A percentile compares a stretch with the other conserved stretches of the same genome.
phyloP scores from a whole-genome alignment of 2,329 filamentous ascomycete species.

The Trichothecium sympodiale region DNA sequence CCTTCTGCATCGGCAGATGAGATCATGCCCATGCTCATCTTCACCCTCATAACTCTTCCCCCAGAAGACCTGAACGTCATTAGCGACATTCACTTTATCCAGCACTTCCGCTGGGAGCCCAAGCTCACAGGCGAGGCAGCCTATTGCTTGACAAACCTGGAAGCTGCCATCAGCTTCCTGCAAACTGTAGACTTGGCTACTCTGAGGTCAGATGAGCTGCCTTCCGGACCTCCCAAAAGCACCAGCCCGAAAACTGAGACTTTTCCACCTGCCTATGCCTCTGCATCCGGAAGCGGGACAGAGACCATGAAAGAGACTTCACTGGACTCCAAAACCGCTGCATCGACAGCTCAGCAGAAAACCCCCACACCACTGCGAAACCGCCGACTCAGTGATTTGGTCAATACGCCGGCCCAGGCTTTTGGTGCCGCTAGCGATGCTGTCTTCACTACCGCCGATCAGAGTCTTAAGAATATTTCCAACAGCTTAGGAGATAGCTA shows the following conservation, averaged over 20 bases:
- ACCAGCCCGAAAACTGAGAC: slow-evolving; percentile 39
- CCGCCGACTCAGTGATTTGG: slow-evolving; percentile 71
- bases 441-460: slow-evolving; percentile 79
- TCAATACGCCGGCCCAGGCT: slow-evolving; percentile 73
- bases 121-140: slow-evolving; percentile 90
- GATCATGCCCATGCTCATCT: slow-evolving; percentile 93
- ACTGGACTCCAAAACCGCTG: slow-evolving; percentile 20
- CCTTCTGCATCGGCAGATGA: slow-evolving; percentile 88
- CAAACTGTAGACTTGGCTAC: slow-evolving; percentile 92
- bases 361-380: slow-evolving; percentile 47
- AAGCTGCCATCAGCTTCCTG: slow-evolving; percentile 87
- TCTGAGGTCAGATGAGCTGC: slow-evolving; percentile 67
- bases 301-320: slow-evolving; percentile 12
- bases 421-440: slow-evolving; percentile 76
- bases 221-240: slow-evolving; percentile 53
- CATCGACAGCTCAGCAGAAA: slow-evolving; percentile 23
- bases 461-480: slow-evolving; percentile 84
- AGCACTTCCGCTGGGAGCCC: slow-evolving; percentile 73
- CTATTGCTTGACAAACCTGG: slow-evolving; percentile 91
- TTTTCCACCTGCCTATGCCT: slow-evolving; percentile 45
- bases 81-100: slow-evolving; percentile 91
- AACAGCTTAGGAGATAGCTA: slow-evolving; percentile 86
- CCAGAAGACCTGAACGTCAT: slow-evolving; percentile 80
- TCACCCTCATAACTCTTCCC: slow-evolving; percentile 82
- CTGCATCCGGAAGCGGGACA: slow-evolving; percentile 26